Evolutionary conservation across 495 filamentous ascomycete genomes (phyloP).

Genomic region (Podospora didyma): DNA sequence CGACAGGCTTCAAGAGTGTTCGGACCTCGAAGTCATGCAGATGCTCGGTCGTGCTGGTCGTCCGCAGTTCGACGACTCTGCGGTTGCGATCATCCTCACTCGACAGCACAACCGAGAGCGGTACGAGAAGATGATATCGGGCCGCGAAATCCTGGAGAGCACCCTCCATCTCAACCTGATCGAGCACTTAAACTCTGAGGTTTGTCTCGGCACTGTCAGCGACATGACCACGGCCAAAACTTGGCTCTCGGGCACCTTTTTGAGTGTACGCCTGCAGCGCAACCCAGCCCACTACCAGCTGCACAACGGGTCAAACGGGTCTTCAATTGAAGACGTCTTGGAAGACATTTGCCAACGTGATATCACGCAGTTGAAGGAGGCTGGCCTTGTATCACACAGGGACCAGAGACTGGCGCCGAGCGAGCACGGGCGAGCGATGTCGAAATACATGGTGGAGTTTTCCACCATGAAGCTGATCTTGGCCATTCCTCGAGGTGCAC

Average conservation of each 20-base stretch:
- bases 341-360: slow-evolving; percentile 79
- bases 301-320: slow-evolving; percentile 45
- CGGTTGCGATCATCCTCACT: slow-evolving; percentile 85
- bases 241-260: slow-evolving; percentile 86
- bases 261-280: slow-evolving; percentile 74
- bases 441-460: slow-evolving; percentile 87
- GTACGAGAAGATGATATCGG: slow-evolving; percentile 82
- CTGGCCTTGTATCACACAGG: slow-evolving; percentile 54
- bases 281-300: slow-evolving; percentile 80
- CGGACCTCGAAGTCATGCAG: slow-evolving; percentile 94
- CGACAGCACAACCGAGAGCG: slow-evolving; percentile 59
- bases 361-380: slow-evolving; percentile 63
- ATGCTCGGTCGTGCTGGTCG: slow-evolving; percentile 94
- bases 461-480: slow-evolving; percentile 81
- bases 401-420: slow-evolving; percentile 58
- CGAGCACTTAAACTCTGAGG: slow-evolving; percentile 92
- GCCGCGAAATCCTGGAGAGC: slow-evolving; percentile 82
- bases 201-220: slow-evolving; percentile 76
- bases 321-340: slow-evolving; percentile 63
- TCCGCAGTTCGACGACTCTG: slow-evolving; percentile 87
- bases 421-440: slow-evolving; percentile 85
- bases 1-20: slow-evolving; percentile 65
- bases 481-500: slow-evolving; percentile 54
- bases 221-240: slow-evolving; percentile 65
- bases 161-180: slow-evolving; percentile 82